A percentile compares a stretch with the other conserved stretches of the same genome.
These are phyloP conservation scores for Wickerhamiella vanderwaltii DNA, from an alignment of 805 yeast species.

Conservation along the genomic window DNA sequence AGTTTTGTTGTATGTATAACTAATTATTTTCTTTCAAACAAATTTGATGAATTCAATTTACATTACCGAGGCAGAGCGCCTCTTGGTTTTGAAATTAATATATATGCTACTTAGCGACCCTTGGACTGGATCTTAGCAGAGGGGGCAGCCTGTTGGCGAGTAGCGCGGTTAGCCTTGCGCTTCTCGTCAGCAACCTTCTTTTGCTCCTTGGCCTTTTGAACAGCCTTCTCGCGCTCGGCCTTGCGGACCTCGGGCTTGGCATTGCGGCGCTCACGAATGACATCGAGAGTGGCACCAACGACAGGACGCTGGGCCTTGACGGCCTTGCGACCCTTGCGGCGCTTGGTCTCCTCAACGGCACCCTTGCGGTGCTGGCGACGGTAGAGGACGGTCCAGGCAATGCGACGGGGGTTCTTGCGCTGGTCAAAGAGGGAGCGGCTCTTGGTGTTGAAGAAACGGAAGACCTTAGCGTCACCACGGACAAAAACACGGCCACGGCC, in stretches of 20 bases:
- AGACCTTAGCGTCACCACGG: slow-evolving; percentile 99
- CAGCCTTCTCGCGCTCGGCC: slow-evolving; percentile 91
- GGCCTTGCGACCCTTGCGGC: slow-evolving; percentile 94
- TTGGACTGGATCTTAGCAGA: slow-evolving; percentile 94
- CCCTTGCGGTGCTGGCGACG: slow-evolving; percentile 99
- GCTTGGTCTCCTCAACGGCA: slow-evolving; percentile 94
- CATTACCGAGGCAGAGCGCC: too few relatives aligned
- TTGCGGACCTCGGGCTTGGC: slow-evolving; percentile 95
- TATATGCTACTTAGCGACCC: slow-evolving; percentile 55
- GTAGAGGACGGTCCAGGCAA: slow-evolving; percentile 98
- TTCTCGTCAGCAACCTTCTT: slow-evolving; percentile 81
- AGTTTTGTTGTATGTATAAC: not conserved
- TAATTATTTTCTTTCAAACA: too few relatives aligned
- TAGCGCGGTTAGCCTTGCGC: slow-evolving; percentile 91
- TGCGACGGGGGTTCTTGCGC: slow-evolving; percentile 99
- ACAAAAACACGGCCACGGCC: slow-evolving; percentile 98
- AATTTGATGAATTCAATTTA: too few relatives aligned
- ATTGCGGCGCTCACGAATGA: slow-evolving; percentile 95
- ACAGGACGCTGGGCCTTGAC: slow-evolving; percentile 98
- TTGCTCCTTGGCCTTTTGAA: slow-evolving; percentile 38
- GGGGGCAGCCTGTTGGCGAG: slow-evolving; percentile 95
- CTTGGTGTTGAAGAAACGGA: slow-evolving; percentile 98
- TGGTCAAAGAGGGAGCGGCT: slow-evolving; percentile 96
- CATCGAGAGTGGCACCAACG: slow-evolving; percentile 98
- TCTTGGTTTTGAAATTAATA: too few relatives aligned